A percentile compares a stretch with the other conserved stretches of the same genome.
Evolutionary conservation across 2,329 filamentous ascomycete species (phyloP).

Genomic region (Alternaria incomplexa): DNA sequence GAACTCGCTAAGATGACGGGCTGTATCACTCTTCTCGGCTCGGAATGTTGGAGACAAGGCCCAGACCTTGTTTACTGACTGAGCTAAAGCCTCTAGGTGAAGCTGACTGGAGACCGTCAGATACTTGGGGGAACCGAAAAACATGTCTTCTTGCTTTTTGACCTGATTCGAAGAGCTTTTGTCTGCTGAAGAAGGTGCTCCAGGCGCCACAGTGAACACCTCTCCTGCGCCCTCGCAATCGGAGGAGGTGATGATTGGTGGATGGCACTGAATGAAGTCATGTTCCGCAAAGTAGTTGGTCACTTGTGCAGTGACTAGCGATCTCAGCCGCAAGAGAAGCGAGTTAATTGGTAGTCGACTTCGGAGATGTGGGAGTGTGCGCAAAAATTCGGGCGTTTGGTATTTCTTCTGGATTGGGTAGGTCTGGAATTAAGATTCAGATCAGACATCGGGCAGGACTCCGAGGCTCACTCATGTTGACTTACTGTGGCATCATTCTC

Average conservation of each 20-base stretch:
- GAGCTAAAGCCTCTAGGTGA: conserved; percentile 89
- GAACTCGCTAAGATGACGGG: conserved; percentile 93
- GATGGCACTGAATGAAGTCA: conserved; percentile 82
- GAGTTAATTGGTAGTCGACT: conserved; percentile 81
- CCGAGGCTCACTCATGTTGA: conserved; percentile 17
- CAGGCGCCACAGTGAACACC: conserved; percentile 73
- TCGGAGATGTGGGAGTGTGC: conserved; percentile 86
- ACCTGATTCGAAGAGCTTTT: conserved; percentile 29
- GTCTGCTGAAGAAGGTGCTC: conserved; percentile 26
- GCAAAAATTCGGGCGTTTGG: conserved; percentile 85
- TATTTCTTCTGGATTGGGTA: conserved; percentile 98
- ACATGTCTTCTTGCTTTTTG: conserved; percentile 53
- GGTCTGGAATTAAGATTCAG: conserved; percentile 60
- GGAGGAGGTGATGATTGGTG: conserved; percentile 92
- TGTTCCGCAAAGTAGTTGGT: conserved; percentile 76
- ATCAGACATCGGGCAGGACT: conserved; percentile 20
- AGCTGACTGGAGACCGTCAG: conserved; percentile 94
- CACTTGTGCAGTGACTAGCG: conserved; percentile 74
- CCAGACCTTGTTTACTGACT: conserved; percentile 90
- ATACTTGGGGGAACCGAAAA: conserved; percentile 90
- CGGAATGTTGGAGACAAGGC: conserved; percentile 92
- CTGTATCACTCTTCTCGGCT: conserved; percentile 83
- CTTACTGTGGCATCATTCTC: conserved; percentile 79
- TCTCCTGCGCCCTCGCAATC: conserved; percentile 97
- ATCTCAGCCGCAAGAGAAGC: conserved; percentile 80